Conservation (phyloP, 2,329 filamentous ascomycete genomes). For the Diaporthe ilicicola region DNA sequence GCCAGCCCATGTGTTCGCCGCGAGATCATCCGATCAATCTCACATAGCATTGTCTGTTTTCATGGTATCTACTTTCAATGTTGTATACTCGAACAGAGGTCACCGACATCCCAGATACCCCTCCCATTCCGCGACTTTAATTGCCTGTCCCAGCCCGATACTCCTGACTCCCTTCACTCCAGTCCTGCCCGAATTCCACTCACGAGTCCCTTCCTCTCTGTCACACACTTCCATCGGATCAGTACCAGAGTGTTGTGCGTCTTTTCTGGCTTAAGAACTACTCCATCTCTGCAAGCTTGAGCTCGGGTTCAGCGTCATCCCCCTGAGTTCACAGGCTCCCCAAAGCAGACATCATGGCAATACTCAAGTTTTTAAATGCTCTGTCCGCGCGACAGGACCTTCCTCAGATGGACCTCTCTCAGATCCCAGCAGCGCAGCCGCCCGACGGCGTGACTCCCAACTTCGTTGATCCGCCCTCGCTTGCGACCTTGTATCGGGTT, state of each 20-base stretch:
- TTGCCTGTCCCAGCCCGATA: no score
- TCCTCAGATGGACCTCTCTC: not conserved
- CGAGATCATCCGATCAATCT: no score
- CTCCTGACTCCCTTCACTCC: no score
- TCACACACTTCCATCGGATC: no score
- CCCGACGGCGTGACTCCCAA: not conserved
- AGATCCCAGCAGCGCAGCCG: not conserved
- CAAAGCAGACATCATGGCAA: not conserved
- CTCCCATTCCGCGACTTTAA: no score
- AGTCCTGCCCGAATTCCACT: no score
- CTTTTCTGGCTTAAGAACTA: not conserved
- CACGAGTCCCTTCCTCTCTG: no score
- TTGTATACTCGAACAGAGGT: no score
- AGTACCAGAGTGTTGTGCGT: not conserved
- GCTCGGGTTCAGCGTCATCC: not conserved
- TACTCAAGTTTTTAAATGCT: not conserved
- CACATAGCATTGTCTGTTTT: no score
- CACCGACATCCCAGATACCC: no score
- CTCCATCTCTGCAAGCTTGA: not conserved
- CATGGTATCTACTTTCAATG: no score
- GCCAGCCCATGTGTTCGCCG: no score
- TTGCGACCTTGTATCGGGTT: not conserved
- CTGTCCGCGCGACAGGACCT: not conserved
- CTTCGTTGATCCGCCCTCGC: conserved; percentile 4
- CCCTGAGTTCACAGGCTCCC: not conserved